These are phyloP conservation scores for Davidsoniella australis DNA, from an alignment of 2,329 filamentous ascomycete genomes.

Conservation along the genomic window DNA sequence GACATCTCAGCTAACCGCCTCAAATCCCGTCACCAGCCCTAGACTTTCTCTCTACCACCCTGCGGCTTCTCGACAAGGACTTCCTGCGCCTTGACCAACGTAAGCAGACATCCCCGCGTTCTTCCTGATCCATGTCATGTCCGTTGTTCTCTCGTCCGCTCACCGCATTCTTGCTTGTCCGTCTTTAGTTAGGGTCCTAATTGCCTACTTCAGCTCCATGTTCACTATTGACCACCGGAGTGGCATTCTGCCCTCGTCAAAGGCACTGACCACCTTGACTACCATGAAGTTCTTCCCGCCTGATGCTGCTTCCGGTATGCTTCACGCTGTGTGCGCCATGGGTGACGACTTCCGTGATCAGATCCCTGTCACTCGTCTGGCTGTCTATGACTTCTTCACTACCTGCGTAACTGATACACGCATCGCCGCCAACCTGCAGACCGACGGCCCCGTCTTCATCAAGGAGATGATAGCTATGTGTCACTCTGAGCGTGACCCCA, in stretches of 20 bases:
- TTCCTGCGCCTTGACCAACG: conserved; percentile 33
- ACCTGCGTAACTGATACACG: conserved; percentile 26
- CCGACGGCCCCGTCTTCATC: conserved; percentile 29
- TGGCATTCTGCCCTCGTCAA: conserved; percentile 37
- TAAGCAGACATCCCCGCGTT: conserved; percentile 14
- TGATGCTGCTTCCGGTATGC: conserved; percentile 29
- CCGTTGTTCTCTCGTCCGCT: not conserved
- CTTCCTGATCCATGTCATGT: not conserved
- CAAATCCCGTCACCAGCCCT: conserved; percentile 24
- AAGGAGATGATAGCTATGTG: conserved; percentile 33
- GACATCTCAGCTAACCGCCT: conserved; percentile 5
- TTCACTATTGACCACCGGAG: conserved; percentile 42
- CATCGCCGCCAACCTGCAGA: conserved; percentile 27
- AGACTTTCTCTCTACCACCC: conserved; percentile 37
- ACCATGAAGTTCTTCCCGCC: conserved; percentile 35
- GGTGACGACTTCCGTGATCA: conserved; percentile 41
- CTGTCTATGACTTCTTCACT: conserved; percentile 33
- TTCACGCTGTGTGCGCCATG: conserved; percentile 31
- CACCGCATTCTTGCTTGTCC: not conserved
- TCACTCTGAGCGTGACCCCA: conserved; percentile 37
- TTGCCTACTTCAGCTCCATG: conserved; percentile 40
- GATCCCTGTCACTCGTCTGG: conserved; percentile 31
- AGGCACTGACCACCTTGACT: conserved; percentile 32
- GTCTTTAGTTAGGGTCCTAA: conserved; percentile 26
- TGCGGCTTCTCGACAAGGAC: conserved; percentile 29